Evolutionary conservation across 1,139 yeast genomes (phyloP).

Genomic region (Entelexis sorbosivorans): DNA sequence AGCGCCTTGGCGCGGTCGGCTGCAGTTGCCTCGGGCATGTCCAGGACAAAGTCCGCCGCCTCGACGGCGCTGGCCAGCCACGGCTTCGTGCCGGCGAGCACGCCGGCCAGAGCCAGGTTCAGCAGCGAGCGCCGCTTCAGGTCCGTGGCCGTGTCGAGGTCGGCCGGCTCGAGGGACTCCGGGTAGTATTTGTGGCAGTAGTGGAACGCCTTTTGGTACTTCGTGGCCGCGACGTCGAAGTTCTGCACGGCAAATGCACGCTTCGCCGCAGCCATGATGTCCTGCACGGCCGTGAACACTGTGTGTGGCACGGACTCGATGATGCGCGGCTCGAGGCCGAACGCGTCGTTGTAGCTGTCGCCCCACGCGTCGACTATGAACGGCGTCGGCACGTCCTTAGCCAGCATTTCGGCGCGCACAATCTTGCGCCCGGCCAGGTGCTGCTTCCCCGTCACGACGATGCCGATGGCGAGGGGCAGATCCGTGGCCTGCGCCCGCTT

Average conservation of each 20-base stretch:
- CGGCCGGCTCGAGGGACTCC: constrained; percentile 23
- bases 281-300: constrained; percentile 16
- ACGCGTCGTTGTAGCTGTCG: constrained; percentile 22
- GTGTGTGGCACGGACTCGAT: constrained; percentile 20
- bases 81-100: constrained; percentile 47
- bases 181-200: constrained; percentile 24
- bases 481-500: neutral
- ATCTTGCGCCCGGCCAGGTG: neutral
- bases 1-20: constrained; percentile 69
- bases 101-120: constrained; percentile 55
- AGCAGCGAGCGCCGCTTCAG: constrained; percentile 43
- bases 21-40: constrained; percentile 37
- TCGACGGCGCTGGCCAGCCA: constrained; percentile 37
- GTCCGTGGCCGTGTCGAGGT: constrained; percentile 22
- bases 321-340: constrained; percentile 22
- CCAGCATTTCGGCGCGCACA: constrained; percentile 5
- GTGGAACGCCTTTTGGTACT: constrained; percentile 39
- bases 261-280: constrained; percentile 50
- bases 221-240: constrained; percentile 44
- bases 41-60: constrained; percentile 55
- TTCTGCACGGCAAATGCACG: constrained; percentile 47
- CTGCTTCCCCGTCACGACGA: constrained; percentile 22
- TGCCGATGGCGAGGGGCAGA: constrained; percentile 14
- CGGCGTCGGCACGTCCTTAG: constrained; percentile 21
- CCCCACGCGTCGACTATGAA: constrained; percentile 21